These are phyloP conservation scores for Polysphondylium violaceum DNA, from an alignment of 78 protist species.

Conservation along the genomic window DNA sequence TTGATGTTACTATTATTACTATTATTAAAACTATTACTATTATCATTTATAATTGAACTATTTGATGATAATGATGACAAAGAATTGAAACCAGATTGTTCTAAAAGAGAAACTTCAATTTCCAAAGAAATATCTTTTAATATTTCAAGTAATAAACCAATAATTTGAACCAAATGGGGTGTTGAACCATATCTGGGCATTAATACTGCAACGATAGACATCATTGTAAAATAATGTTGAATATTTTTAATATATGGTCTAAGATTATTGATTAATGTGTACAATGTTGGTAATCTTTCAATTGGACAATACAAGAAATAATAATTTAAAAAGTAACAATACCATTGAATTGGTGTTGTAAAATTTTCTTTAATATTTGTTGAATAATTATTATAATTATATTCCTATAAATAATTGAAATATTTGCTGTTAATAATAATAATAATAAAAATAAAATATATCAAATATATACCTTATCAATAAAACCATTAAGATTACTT, in stretches of 20 bases:
- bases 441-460: background rate
- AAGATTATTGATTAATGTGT: background rate
- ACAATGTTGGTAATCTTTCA: constrained; percentile 13
- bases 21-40: background rate
- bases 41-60: background rate
- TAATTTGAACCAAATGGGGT: background rate
- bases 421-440: background rate
- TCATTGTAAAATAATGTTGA: constrained; percentile 3
- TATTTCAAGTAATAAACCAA: background rate
- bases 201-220: background rate
- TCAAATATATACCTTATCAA: background rate
- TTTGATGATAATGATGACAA: background rate
- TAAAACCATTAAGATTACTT: background rate
- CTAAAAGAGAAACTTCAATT: background rate
- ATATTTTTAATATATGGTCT: background rate
- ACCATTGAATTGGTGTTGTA: constrained; percentile 12
- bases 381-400: constrained; percentile 3
- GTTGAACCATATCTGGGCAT: constrained; percentile 18
- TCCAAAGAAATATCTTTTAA: background rate
- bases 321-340: background rate
- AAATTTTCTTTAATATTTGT: constrained; percentile 23
- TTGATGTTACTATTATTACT: background rate
- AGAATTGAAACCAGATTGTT: background rate
- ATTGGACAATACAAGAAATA: constrained; percentile 41
- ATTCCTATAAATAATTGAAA: background rate